A percentile compares a stretch with the other conserved stretches of the same genome.
These are phyloP conservation scores for Hippophae rhamnoides DNA, from an alignment of 306 rosid species.

Conservation along the genomic window DNA sequence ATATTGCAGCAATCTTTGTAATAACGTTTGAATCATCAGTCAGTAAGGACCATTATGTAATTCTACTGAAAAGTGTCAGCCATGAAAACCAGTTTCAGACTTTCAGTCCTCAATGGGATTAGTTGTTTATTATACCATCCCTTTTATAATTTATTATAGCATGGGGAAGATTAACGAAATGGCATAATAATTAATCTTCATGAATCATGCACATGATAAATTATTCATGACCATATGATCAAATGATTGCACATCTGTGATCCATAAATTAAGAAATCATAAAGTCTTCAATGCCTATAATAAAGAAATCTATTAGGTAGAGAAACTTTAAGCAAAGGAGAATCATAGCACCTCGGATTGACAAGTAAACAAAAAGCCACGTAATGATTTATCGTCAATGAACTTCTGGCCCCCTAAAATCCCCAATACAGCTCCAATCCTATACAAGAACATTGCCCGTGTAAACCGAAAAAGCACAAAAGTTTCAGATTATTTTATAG, in stretches of 20 bases:
- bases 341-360: slow-evolving; percentile 54
- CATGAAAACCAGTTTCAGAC: no score
- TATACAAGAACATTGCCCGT: slow-evolving; percentile 20
- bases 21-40: no score
- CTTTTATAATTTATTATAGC: no score
- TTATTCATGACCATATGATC: slow-evolving; percentile 2
- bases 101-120: no score
- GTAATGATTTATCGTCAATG: slow-evolving; percentile 51
- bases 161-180: no score
- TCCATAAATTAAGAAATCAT: not conserved
- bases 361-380: slow-evolving; percentile 56
- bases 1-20: no score
- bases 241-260: not conserved
- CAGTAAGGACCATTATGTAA: no score
- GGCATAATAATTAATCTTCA: not conserved
- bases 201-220: not conserved
- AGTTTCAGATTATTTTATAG: slow-evolving; percentile 8
- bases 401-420: slow-evolving; percentile 61
- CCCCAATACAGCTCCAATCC: slow-evolving; percentile 75
- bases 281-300: not conserved
- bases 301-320: not conserved
- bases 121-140: no score
- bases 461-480: slow-evolving; percentile 17
- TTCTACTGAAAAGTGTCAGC: no score
- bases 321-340: slow-evolving; percentile 11